Percentiles rank a stretch among this genome's conserved stretches.
Evolutionary conservation across 306 rosid genomes (phyloP).

Genomic region (Ormosia emarginata): DNA sequence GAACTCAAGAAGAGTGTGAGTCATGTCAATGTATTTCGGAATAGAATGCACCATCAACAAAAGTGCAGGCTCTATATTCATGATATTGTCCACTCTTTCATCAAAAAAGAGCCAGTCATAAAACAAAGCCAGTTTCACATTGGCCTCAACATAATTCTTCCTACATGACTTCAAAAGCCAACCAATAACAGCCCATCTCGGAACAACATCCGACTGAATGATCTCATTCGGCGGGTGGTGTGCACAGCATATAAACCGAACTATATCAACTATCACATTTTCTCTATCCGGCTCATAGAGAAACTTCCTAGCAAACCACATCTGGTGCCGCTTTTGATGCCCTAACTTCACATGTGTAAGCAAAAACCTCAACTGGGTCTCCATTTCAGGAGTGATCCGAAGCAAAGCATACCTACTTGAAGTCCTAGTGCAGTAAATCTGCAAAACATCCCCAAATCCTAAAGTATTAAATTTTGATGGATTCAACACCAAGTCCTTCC

Average conservation of each 20-base stretch:
- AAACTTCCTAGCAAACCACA: slow-evolving; percentile 74
- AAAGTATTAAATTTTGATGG: slow-evolving; percentile 41
- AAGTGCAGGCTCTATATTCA: slow-evolving; percentile 88
- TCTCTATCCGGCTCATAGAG: slow-evolving; percentile 51
- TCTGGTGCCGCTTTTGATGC: slow-evolving; percentile 60
- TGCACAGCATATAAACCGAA: slow-evolving; percentile 77
- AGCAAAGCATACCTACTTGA: slow-evolving; percentile 54
- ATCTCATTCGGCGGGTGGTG: slow-evolving; percentile 87
- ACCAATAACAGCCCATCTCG: slow-evolving; percentile 88
- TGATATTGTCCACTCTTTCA: slow-evolving; percentile 55
- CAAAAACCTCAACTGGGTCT: slow-evolving; percentile 60
- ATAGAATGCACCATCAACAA: slow-evolving; percentile 70
- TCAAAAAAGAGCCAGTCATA: slow-evolving; percentile 91
- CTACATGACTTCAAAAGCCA: slow-evolving; percentile 67
- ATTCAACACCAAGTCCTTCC: slow-evolving; percentile 52
- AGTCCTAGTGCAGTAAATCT: slow-evolving; percentile 57
- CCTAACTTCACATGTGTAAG: slow-evolving; percentile 74
- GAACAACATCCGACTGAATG: slow-evolving; percentile 75
- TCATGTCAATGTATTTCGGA: slow-evolving; percentile 54
- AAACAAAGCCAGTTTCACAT: slow-evolving; percentile 66
- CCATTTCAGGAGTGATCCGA: slow-evolving; percentile 75
- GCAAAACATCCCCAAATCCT: slow-evolving; percentile 53
- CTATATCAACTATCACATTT: slow-evolving; percentile 57
- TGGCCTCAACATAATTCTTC: slow-evolving; percentile 47
- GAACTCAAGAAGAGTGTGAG: slow-evolving; percentile 64